A percentile compares a stretch with the other conserved stretches of the same genome.
These are phyloP conservation scores for Barnettozyma salicaria DNA, from an alignment of 805 yeast genomes.

Conservation along the genomic window DNA sequence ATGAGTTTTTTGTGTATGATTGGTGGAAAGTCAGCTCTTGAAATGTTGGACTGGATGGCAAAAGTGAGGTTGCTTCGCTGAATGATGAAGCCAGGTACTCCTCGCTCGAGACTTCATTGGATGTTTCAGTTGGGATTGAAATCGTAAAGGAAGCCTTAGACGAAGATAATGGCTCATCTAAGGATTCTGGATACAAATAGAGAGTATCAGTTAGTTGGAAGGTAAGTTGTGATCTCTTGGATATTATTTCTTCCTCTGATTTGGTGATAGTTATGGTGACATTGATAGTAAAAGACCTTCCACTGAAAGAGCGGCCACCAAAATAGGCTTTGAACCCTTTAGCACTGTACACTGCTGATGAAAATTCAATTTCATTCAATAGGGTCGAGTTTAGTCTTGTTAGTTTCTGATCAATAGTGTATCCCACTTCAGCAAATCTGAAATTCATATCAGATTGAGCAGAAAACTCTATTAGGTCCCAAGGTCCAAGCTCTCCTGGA, in stretches of 20 bases:
- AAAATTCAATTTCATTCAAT: background rate
- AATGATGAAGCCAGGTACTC: background rate
- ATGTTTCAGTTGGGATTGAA: background rate
- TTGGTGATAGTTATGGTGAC: conserved; percentile 7
- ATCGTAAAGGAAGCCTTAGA: background rate
- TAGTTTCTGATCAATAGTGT: background rate
- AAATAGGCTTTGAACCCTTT: conserved; percentile 3
- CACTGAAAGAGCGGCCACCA: conserved; percentile 5
- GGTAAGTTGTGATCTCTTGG: conserved; percentile 8
- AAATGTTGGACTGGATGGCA: background rate
- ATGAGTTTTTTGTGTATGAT: no score
- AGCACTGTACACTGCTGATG: background rate
- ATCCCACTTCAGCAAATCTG: background rate
- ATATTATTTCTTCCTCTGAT: conserved; percentile 15
- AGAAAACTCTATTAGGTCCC: conserved; percentile 1
- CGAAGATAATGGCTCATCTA: conserved; percentile 1
- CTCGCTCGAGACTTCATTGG: background rate
- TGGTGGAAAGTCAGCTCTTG: background rate
- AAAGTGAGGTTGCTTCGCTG: background rate
- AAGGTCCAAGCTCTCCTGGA: conserved; percentile 1
- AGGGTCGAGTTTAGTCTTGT: conserved; percentile 1
- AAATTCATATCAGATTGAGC: background rate
- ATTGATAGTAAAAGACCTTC: conserved; percentile 2
- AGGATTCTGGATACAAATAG: no score
- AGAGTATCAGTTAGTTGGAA: conserved; percentile 7